Percentiles rank a stretch among this genome's conserved stretches.
These are phyloP conservation scores for Lachnellula arida DNA, from an alignment of 2,329 filamentous ascomycete genomes.

Conservation along the genomic window DNA sequence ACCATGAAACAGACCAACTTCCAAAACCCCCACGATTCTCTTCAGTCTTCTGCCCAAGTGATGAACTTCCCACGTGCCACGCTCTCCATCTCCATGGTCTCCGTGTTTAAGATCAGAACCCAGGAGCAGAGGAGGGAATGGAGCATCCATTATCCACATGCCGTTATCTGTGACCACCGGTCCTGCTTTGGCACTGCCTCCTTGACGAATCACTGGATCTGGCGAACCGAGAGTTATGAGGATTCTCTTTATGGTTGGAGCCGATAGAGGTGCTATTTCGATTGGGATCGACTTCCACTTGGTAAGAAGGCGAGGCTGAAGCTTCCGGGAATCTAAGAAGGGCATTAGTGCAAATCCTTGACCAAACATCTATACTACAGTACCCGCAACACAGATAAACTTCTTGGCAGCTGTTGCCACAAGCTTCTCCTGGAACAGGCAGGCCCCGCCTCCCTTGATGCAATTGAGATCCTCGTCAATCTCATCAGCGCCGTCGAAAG, in stretches of 20 bases:
- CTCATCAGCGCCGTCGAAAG: constrained; percentile 96
- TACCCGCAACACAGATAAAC: constrained; percentile 83
- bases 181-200: constrained; percentile 71
- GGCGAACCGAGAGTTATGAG: constrained; percentile 69
- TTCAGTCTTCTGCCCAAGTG: constrained; percentile 71
- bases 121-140: constrained; percentile 72
- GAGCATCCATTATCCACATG: constrained; percentile 89
- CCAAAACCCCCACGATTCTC: constrained; percentile 78
- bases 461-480: constrained; percentile 92
- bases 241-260: constrained; percentile 68
- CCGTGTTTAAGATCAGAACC: constrained; percentile 44
- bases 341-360: not conserved
- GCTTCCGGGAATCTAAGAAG: constrained; percentile 75
- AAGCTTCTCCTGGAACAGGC: constrained; percentile 95
- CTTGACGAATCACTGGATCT: constrained; percentile 66
- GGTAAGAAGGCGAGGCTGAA: constrained; percentile 67
- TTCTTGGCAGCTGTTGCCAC: constrained; percentile 79
- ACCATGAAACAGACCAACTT: constrained; percentile 87
- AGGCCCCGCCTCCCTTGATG: constrained; percentile 97
- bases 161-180: constrained; percentile 82
- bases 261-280: constrained; percentile 84
- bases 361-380: too few relatives aligned
- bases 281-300: constrained; percentile 86
- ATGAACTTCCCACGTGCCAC: constrained; percentile 76
- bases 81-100: constrained; percentile 47